Conservation (phyloP, 2,329 filamentous ascomycete species). For the Neonectria ditissima region DNA sequence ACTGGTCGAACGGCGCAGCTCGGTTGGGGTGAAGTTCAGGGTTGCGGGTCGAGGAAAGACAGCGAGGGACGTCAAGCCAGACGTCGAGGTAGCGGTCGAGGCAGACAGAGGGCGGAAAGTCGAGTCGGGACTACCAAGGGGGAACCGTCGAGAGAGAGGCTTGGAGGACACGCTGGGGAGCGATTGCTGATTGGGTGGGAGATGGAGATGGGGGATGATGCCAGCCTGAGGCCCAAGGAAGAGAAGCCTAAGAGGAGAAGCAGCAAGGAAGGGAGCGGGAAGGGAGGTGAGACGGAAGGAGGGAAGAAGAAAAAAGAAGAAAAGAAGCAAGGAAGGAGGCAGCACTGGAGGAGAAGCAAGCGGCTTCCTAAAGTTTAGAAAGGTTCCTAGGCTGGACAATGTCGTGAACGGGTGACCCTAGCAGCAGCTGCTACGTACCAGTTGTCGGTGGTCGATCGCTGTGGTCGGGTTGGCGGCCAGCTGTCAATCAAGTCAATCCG, state of each 20-base stretch:
- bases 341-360: background rate
- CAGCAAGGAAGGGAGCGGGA: background rate
- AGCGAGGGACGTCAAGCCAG: conserved; percentile 18
- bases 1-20: conserved; percentile 33
- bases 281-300: background rate
- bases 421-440: background rate
- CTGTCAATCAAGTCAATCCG: conserved; percentile 1
- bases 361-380: background rate
- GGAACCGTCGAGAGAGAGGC: background rate
- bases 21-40: conserved; percentile 14
- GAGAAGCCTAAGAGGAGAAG: background rate
- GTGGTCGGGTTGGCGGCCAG: conserved; percentile 1
- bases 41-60: conserved; percentile 22
- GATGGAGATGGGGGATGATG: background rate
- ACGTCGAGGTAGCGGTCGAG: conserved; percentile 14
- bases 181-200: conserved; percentile 5
- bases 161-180: background rate
- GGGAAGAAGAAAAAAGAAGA: background rate
- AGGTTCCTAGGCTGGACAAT: background rate
- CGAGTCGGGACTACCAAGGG: background rate
- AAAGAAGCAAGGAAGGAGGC: no score
- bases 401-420: conserved; percentile 2
- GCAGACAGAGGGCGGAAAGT: conserved; percentile 1
- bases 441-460: conserved; percentile 1
- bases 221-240: background rate